Evolutionary conservation across 2,329 filamentous ascomycete species (phyloP), one percentile per base, ranked within the genome.

Genomic region (Pseudopithomyces maydicus): DNA sequence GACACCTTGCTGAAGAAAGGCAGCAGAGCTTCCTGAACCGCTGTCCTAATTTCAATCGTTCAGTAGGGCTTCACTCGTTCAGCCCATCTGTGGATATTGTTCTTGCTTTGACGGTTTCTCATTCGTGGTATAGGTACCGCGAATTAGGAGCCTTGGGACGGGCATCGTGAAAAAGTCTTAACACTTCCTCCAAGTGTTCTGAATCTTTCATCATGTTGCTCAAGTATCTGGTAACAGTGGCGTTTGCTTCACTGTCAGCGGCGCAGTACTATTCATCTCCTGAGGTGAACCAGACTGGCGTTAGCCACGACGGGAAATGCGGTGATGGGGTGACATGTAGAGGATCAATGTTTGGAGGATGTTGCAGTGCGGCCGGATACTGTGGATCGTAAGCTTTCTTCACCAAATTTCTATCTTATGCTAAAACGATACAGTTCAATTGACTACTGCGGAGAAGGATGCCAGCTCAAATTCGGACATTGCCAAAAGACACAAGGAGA

Each of bases 371-470:
- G 4, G 4, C 26, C 26, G 26, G 26, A 29, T 29, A 5, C 26
- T 29, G 26, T 8, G 26, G 26, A 29, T 29, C 26, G 26, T 29
- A 29, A 29, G 26, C 26, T 5, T 29, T 29, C 8, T 8, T 8
- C 26, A 29, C 26, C n/a, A n/a, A n/a, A 29, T 29, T 29, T 29
- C 4, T 29, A 5, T 8, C 5, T 29, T 8, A 29, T 29, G 26
- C 26, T 29, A 15, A 45, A 14, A 20, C 14, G 15, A 20, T 50
- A 8, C 29, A 66, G 61, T 3, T 63, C 64, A 1, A 6, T 35
- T 7, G 62, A 63, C 4, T 54, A 63, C 33, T 71, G 68, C 54
- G 65, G 63, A 12, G 35, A 15, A 10, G 66, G 64, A 17, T 71
- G 68, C 49, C 65, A 69, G 39, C 39, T 58, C 23, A 57, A 54